Base-by-base conservation (phyloP, 169 alveolate species). In the Cryptosporidium sp. region DNA sequence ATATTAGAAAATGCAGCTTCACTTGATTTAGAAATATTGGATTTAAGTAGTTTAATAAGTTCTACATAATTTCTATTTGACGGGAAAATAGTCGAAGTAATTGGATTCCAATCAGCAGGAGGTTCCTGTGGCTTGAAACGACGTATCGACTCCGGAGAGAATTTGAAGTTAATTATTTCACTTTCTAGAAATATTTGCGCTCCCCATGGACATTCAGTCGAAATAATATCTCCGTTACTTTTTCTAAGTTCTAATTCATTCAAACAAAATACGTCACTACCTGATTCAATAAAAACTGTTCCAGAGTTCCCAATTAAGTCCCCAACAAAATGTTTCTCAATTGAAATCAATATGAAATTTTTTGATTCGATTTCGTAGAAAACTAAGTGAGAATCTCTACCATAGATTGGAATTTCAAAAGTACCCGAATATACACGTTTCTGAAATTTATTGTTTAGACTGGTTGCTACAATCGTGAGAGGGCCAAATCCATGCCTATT, bases 191-290 rank as follows among this genome's bases (percentile, higher is more conserved):
- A 56, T 12, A 73, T 73, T 31, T 73, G 62, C 3, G 68, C 53
- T 12, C 86, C 86, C 86, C 86, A 73, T 26, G 86, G 86, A 35
- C 86, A 73, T 31, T 73, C 86, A 5, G 86, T 73, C 8, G 70
- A 56, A 31, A 73, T 73, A 2, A 56, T 39, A 31, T 60, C 70
- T 1, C 53, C 42, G 23, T 35, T 73, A 2, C 37, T 73, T 58
- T 73, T 73, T 52, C 37, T 73, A 12, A 73, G 58, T 58, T 73
- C 86, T 16, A 73, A 44, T 26, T 73, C 68, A 58, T 73, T 73
- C 23, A 73, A 58, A 58, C 86, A 73, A 60, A 73, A 73, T 8
- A 33, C 8, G 6, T 73, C 86, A 35, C 37, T 73, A 33, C 52
- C 56, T 8, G 58, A 73, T 33, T 53, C 53, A n/a, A 73, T 33